Base-by-base conservation (phyloP, 2,329 filamentous ascomycete genomes). In the Cordyceps cateniannulata region DNA sequence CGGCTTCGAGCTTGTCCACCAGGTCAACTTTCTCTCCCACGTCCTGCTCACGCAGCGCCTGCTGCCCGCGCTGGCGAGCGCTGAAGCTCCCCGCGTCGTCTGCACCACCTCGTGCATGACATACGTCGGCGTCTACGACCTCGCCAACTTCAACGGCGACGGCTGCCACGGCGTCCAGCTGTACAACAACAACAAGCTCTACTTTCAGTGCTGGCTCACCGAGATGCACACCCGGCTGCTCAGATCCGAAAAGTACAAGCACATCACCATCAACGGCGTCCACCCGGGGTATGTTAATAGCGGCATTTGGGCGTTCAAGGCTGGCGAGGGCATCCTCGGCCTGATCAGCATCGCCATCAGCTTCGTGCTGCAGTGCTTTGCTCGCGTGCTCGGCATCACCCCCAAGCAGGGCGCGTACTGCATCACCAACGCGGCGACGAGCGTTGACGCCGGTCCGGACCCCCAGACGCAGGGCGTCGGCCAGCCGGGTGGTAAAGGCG, bases 181-280 rank as follows among this genome's bases (percentile, higher is more conserved):
- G 25, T 72, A 72, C 63, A 35, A 60, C 12, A 70, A 72, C 62
- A 72, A 71, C 65, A 72, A 72, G 57, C 63, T 72, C 6, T 71
- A 69, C 62, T 71, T 69, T 59, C 70, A 72, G 62, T 66, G 66
- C 50, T 72, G 69, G 69, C 63, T 71, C 12, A 66, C 68, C 2
- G 70, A 71, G 62, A 63, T 72, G 47, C 69, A 72, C 54, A 42
- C 54, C 2, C 68, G 69, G 6, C 53, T 71, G 5, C 50, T 66
- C 10, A 56, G 55, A 9, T 52, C 65, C 16, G 47, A 60, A 8
- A 62, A 65, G 22, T 69, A 68, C 60, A 62, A 61, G 16, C 69
- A 71, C 62, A 65, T 72, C 60, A 67, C 65, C 14, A 63, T 72
- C 54, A 66, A 71, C 25, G 70, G 70, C 40, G 65, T 72, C 10